Evolutionary conservation across 495 filamentous ascomycete genomes (phyloP), one percentile per base, ranked within the genome.

Genomic region (Pseudevernia furfuracea): DNA sequence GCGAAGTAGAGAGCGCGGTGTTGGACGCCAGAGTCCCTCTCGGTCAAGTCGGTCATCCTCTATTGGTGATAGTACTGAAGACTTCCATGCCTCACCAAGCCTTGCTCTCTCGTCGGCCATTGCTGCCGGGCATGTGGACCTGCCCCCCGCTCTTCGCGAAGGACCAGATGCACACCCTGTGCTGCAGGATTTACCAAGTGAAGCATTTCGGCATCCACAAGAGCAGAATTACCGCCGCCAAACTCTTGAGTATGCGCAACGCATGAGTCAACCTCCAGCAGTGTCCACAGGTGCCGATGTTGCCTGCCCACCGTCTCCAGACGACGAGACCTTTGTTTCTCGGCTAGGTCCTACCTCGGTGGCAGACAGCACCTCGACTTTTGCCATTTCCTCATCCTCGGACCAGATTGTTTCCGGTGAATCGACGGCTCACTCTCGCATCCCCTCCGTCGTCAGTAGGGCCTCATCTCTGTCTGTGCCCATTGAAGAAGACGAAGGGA

Each of bases 391-490:
- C 25, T 79, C 79, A 8, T 77, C 77, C 1, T 79, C 79, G 21
- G 82, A 83, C 63, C 80, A 84, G 52, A 78, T 80, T 61, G 76
- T 80, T 12, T 84, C 85, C 30, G 80, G 82, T 34, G 82, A 82
- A 46, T 89, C 85, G 70, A 84, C 81, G 44, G 89, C 88, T 21
- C 86, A 90, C 66, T 88, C 89, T 19, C 90, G 88, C 49, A 81
- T 92, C 9, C 89, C 89, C 4, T 89, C 89, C 46, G 81, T 92
- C 9, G 78, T 90, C 19, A 90, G 88, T 38, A 85, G 87, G n/a
- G 87, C 87, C n/a, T 89, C 88, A 36, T 92, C 89, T n/a, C 76
- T 90, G 25, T 91, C 86, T 25, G 85, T 78, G 17, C 80, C 84
- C 52, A 70, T 77, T 2, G 83, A 85, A 67, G 80, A 77, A 9